Evolutionary conservation across 352 stramenopile genomes (phyloP), one percentile per base, ranked within the genome.

Genomic region (Elongisporangium anandrum): DNA sequence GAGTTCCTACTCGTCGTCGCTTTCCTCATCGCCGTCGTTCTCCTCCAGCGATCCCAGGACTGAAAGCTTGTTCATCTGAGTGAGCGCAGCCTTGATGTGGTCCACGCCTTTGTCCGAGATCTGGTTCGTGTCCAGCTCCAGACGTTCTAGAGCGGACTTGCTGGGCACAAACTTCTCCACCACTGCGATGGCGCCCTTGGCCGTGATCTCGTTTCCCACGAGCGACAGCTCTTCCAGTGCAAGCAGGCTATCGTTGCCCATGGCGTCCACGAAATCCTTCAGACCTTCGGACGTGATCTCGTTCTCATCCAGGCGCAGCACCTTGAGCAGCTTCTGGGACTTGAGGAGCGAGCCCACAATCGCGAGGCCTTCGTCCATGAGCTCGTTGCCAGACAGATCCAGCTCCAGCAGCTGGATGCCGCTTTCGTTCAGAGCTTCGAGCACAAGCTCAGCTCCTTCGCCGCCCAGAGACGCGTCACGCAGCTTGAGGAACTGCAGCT

Each of bases 361-460:
- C 52, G 77, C 75, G 10, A 92, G 57, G 1, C 81, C 81, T n/a
- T 90, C 77, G 41, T 91, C 83, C 16, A 68, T 71, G 16, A 97
- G 64, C 57, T 96, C 87, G 66, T 98, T 97, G 45, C 88, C 92
- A 20, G 88, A 96, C 49, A 98, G 68, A 62, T 98, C 89, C 2
- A 98, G 74, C 75, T 75, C 63, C 56, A 72, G 20, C 48, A 98
- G 70, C 54, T 84, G 57, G 15, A 95, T 76, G n/a, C 78, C 77
- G 50, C 60, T 79, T 51, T 63, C 68, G 12, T 73, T 70, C 13
- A 97, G 71, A 8, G 87, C 77, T 53, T 90, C 64, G 1, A 89
- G 73, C 15, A 98, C 70, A 16, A 69, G 68, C 41, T 70, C 73
- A 2, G 90, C 79, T 21, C 90, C 91, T 19, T 97, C 81, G 52